These are phyloP conservation scores for Rhexocercosporidium sp. DNA, from an alignment of 2,329 filamentous ascomycete species.

Conservation along the genomic window DNA sequence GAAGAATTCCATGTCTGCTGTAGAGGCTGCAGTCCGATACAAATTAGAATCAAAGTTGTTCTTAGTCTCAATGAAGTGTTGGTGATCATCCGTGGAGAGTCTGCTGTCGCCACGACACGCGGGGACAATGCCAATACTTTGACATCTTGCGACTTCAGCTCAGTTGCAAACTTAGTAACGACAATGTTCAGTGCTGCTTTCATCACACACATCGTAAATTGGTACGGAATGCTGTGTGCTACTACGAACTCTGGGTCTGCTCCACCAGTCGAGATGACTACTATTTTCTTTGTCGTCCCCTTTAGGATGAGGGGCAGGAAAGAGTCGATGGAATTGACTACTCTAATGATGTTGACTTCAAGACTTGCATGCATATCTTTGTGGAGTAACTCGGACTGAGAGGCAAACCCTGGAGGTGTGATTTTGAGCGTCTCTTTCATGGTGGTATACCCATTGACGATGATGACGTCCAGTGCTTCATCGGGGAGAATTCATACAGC, in stretches of 20 bases:
- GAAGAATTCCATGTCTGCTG: conserved; percentile 5
- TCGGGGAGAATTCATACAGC: no score
- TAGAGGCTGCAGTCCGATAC: background rate
- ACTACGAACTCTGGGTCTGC: conserved; percentile 53
- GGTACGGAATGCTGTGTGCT: conserved; percentile 44
- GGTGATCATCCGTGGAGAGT: conserved; percentile 11
- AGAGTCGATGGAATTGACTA: conserved; percentile 57
- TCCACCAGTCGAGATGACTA: conserved; percentile 53
- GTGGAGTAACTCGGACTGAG: conserved; percentile 39
- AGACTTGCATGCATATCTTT: conserved; percentile 44
- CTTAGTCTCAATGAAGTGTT: background rate
- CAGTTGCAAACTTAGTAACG: conserved; percentile 56
- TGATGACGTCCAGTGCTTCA: conserved; percentile 33
- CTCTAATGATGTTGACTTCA: conserved; percentile 56
- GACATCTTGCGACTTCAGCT: conserved; percentile 54
- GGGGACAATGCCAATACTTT: conserved; percentile 58
- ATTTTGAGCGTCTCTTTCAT: conserved; percentile 22
- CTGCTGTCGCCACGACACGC: conserved; percentile 51
- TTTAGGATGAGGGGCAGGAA: conserved; percentile 59
- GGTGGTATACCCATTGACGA: conserved; percentile 42
- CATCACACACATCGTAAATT: conserved; percentile 51
- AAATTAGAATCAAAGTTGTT: background rate
- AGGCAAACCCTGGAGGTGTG: conserved; percentile 30
- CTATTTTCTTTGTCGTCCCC: conserved; percentile 58
- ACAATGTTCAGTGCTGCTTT: conserved; percentile 59